phyloP scores from a whole-genome alignment of 768 basidiomycete genomes.

The Suillus bovinus region DNA sequence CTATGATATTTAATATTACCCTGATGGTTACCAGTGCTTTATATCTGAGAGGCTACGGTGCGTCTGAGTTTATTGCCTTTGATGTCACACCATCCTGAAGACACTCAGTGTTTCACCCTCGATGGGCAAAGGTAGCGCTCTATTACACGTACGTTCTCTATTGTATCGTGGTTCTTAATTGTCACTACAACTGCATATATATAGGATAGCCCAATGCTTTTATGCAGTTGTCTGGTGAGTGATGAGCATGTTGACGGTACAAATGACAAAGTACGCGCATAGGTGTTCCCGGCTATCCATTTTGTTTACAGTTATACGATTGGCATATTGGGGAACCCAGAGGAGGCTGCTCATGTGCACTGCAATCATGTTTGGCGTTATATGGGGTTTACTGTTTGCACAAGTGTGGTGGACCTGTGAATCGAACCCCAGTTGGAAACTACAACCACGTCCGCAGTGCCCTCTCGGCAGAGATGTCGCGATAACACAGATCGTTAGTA shows the following conservation, averaged over 20 bases:
- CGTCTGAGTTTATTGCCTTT: neutral
- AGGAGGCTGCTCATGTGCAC: neutral
- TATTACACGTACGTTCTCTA: neutral
- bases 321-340: neutral
- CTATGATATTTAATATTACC: neutral
- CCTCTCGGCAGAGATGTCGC: neutral
- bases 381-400: neutral
- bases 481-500: neutral
- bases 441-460: neutral
- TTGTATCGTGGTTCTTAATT: neutral
- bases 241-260: neutral
- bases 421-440: neutral
- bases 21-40: neutral
- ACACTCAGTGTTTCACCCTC: neutral
- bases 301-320: neutral
- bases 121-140: neutral
- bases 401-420: conserved; percentile 4
- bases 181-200: neutral
- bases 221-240: neutral
- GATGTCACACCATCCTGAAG: neutral
- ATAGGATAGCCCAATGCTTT: neutral
- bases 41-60: neutral
- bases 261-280: neutral
- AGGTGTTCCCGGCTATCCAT: conserved; percentile 3
- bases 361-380: neutral